Evolutionary conservation across 2,329 filamentous ascomycete species (phyloP).

Genomic region (Trichophyton verrucosum): DNA sequence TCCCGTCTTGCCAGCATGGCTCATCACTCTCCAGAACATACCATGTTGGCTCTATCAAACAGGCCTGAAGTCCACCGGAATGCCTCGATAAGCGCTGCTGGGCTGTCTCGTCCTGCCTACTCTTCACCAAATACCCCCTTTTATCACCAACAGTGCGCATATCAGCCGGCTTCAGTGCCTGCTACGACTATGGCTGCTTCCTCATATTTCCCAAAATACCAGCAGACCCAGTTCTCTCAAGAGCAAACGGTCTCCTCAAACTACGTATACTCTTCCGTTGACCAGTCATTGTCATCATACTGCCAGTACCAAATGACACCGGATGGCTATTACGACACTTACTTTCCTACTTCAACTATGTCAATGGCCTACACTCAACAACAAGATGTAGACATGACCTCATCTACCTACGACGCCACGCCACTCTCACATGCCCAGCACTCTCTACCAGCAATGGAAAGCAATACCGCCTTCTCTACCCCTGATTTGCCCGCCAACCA

Average conservation of each 20-base stretch:
- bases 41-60: not conserved
- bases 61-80: not conserved
- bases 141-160: not conserved
- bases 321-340: not conserved
- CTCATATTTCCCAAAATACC: not conserved
- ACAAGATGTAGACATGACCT: not conserved
- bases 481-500: conserved; percentile 30
- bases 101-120: not conserved
- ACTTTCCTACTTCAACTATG: not conserved
- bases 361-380: not conserved
- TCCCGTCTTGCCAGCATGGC: conserved; percentile 35
- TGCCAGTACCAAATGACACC: not conserved
- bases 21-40: not conserved
- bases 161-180: not conserved
- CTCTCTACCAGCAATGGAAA: conserved; percentile 2
- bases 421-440: not conserved
- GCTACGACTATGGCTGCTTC: not conserved
- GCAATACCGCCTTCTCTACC: conserved; percentile 24
- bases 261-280: not conserved
- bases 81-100: conserved; percentile 1
- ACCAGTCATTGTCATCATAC: not conserved
- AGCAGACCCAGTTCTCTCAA: not conserved
- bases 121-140: not conserved
- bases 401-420: not conserved
- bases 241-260: not conserved